These are phyloP conservation scores for Tetrahymena borealis DNA, from an alignment of 73 alveolate species.

Conservation along the genomic window DNA sequence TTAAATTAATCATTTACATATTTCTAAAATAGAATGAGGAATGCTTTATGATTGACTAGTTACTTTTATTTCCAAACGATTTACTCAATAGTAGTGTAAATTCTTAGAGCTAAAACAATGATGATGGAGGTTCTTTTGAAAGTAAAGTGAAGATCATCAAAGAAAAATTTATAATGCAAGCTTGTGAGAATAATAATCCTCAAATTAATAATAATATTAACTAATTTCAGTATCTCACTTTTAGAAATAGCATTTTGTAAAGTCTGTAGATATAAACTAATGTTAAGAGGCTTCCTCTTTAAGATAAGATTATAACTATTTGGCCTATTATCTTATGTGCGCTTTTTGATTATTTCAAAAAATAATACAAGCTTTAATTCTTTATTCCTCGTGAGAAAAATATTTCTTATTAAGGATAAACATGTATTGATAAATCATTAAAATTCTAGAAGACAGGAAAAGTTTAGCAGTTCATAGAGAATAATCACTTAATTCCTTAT, in stretches of 20 bases:
- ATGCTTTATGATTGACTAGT: not conserved
- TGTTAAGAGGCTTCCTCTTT: not conserved
- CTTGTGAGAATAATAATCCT: not conserved
- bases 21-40: not conserved
- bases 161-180: not conserved
- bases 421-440: not conserved
- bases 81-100: not conserved
- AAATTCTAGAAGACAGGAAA: not conserved
- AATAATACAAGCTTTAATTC: not conserved
- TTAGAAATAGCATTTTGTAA: not conserved
- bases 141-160: not conserved
- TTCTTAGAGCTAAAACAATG: not conserved
- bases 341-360: not conserved
- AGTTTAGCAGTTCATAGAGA: not conserved
- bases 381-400: not conserved
- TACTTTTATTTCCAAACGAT: not conserved
- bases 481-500: not conserved
- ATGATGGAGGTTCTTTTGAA: not conserved
- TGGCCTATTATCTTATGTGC: not conserved
- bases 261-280: not conserved
- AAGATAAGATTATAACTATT: not conserved
- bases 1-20: not conserved
- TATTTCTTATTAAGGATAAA: not conserved
- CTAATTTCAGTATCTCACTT: not conserved
- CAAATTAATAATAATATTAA: not conserved